Evolutionary conservation across 2,329 filamentous ascomycete species (phyloP), one percentile per base, ranked within the genome.

Genomic region (Diplodia seriata): DNA sequence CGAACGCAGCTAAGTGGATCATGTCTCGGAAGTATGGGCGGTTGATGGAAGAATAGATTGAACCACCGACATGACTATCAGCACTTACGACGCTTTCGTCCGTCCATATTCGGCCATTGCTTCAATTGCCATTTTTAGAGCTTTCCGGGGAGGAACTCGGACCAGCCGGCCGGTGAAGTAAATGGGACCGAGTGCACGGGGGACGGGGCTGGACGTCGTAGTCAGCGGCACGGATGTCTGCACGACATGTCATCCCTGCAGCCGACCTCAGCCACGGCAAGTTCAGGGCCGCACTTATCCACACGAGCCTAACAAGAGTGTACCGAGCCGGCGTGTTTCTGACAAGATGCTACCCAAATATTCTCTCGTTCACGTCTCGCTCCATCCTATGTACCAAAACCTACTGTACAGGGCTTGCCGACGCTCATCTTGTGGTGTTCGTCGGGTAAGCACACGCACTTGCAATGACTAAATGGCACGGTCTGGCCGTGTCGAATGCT

Each of bases 21-120:
- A 6, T 53, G 50, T 56, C 54, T 56, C 54, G 31, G 54, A 31
- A 9, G 8, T 3, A 9, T 47, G n/a, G n/a, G 6, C 11, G 12
- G 33, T 38, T 4, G 18, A 56, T 12, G 31, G 31, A 15, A 36
- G 31, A n/a, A 9, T 3, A 15, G 5, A 38, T 38, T 8, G 40
- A 12, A 56, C 54, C 31, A 23, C 43, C 43, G 9, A 20, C 6
- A 33, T 56, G 54, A 33, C 54, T 56, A 31, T 33, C 54, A 56
- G 15, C 31, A 56, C 31, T 20, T 56, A 56, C 54, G 31, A 36
- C 15, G 11, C 8, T n/a, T 38, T 38, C 23, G 11, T 18, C 54
- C 33, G 31, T 33, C 54, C 40, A 40, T 23, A 26, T 26, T 26
- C 18, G 8, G 12, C 2, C 31, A 38, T 8, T 33, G n/a, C 4